Evolutionary conservation across 306 rosid species (phyloP), one percentile per base, ranked within the genome.

Genomic region (Pterocarpus santalinus): DNA sequence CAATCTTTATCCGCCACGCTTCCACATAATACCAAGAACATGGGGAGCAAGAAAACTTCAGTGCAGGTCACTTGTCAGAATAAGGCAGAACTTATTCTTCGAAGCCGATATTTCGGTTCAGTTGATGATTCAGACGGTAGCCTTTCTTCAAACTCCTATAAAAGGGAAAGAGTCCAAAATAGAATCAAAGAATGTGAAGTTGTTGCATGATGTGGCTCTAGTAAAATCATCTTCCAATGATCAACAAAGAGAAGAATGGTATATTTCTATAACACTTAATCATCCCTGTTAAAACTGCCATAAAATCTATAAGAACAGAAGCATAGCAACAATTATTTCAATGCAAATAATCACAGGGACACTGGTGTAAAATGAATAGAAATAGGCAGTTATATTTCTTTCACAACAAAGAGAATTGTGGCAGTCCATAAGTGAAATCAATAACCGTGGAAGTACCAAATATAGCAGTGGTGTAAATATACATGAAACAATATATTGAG

Each of bases 51-150:
- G 47, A 69, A 64, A 39, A 35, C 75, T 44, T 84, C 74, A 73
- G 49, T 55, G 76, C 70, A 41, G 79, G 70, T 71, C 65, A 44
- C 60, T 13, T 52, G 52, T 90, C 91, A 92, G 81, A 90, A 90
- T 47, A 82, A 41, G 16, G 92, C 88, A 12, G 97, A 92, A 86
- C 84, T 88, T 32, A 88, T 88, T 88, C 97, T 87, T 43, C 94
- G 90, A 67, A 92, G 97, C 84, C 87, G 91, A 82, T 84, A 88
- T 79, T 68, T 90, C 22, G 84, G 78, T 80, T 88, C 92, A 13
- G 33, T 5, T 35, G 73, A 65, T 69, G 81, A 33, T 63, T 80
- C 79, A 34, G 77, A 39, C 8, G 83, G 86, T 79, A 80, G 33
- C 62, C 17, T 72, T 63, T 68, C 62, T 43, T 92, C 97, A 34